Percentiles rank a stretch among this genome's conserved stretches.
Conservation (phyloP, 2,329 filamentous ascomycete genomes). For the Escovopsis sp. region DNA sequence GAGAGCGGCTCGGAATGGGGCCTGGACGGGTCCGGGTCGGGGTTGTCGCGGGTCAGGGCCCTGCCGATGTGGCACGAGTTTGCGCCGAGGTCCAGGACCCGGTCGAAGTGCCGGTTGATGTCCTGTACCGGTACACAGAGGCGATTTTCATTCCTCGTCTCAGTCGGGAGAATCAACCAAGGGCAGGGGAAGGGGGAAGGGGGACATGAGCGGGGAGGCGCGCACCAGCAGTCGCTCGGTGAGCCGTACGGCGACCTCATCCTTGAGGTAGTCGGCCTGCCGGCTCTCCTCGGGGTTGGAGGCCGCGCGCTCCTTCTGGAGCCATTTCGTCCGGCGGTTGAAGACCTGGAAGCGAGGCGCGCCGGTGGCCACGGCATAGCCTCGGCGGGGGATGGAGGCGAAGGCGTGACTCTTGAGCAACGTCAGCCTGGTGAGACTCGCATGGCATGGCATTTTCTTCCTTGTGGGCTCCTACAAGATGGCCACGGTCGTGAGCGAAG, state of each 20-base stretch:
- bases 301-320: slow-evolving; percentile 82
- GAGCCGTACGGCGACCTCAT: slow-evolving; percentile 74
- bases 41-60: slow-evolving; percentile 57
- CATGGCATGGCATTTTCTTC: slow-evolving; percentile 16
- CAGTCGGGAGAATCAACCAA: not conserved
- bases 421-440: slow-evolving; percentile 11
- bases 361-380: slow-evolving; percentile 67
- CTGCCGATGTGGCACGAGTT: slow-evolving; percentile 91
- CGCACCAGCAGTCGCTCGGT: slow-evolving; percentile 70
- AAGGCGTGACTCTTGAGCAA: slow-evolving; percentile 7
- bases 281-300: slow-evolving; percentile 54
- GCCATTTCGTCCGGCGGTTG: slow-evolving; percentile 72
- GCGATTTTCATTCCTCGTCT: too few species aligned
- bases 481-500: too few species aligned
- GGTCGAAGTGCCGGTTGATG: slow-evolving; percentile 76
- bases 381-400: slow-evolving; percentile 24
- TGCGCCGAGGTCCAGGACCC: slow-evolving; percentile 82
- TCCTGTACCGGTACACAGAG: too few species aligned
- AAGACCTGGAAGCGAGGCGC: slow-evolving; percentile 79
- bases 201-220: not conserved
- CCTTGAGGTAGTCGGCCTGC: slow-evolving; percentile 80
- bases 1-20: slow-evolving; percentile 52
- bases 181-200: too few species aligned
- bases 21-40: slow-evolving; percentile 42
- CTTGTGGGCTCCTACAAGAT: slow-evolving; percentile 4